Conservation (phyloP, 2,329 filamentous ascomycete genomes). For the Botryotinia calthae region DNA sequence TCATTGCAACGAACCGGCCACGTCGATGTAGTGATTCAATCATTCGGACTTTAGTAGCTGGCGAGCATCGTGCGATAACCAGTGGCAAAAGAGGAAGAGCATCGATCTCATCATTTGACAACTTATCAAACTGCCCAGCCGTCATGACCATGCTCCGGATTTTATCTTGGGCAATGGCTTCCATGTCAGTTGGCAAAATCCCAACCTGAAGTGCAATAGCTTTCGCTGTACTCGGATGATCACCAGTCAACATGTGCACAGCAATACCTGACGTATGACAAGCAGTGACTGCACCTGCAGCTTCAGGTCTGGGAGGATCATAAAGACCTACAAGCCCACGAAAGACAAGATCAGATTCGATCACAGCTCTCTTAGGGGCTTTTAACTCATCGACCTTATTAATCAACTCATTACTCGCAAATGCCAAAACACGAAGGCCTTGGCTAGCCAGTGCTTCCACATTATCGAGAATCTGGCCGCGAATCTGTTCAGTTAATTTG, state of each 20-base stretch:
- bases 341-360: constrained; percentile 57
- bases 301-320: constrained; percentile 57
- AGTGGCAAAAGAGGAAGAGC: constrained; percentile 70
- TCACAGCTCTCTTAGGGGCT: constrained; percentile 31
- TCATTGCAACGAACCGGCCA: constrained; percentile 54
- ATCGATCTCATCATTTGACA: constrained; percentile 74
- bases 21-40: constrained; percentile 68
- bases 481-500: constrained; percentile 54
- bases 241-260: constrained; percentile 80
- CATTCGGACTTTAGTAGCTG: constrained; percentile 86
- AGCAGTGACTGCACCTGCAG: constrained; percentile 50
- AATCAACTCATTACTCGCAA: constrained; percentile 48
- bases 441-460: constrained; percentile 66
- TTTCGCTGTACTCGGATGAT: constrained; percentile 74
- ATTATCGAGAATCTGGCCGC: constrained; percentile 58
- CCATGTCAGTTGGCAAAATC: constrained; percentile 65
- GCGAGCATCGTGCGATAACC: constrained; percentile 80
- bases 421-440: constrained; percentile 66
- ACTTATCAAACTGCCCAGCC: constrained; percentile 73
- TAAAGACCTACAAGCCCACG: constrained; percentile 64
- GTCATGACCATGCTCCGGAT: constrained; percentile 70
- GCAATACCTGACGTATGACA: constrained; percentile 67
- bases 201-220: constrained; percentile 80
- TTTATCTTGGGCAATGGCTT: constrained; percentile 57
- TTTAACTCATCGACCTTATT: no score